Percentiles rank a stretch among this genome's conserved stretches.
Conservation (phyloP, 176 grass and related monocot species). For the Carex littledalei region DNA sequence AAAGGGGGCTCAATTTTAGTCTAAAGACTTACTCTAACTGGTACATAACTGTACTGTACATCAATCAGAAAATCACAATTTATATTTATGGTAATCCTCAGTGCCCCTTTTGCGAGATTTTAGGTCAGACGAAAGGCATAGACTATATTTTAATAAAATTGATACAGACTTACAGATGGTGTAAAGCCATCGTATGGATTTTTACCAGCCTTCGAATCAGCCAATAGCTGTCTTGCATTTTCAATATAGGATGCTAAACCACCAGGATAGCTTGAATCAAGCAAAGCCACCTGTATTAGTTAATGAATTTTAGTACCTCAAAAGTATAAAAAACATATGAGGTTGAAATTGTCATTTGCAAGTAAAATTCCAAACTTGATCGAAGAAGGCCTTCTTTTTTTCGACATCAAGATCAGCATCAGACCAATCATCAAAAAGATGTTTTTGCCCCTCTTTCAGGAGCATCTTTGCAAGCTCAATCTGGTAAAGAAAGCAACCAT, state of each 20-base stretch:
- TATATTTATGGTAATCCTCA: neutral
- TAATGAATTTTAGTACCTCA: neutral
- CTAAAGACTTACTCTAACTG: neutral
- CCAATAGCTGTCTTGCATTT: slow-evolving; percentile 81
- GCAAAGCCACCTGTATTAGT: slow-evolving; percentile 39
- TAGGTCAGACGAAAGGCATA: neutral
- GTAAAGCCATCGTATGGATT: slow-evolving; percentile 89
- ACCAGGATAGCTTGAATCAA: slow-evolving; percentile 90
- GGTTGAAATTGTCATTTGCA: neutral
- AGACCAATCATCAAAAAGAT: slow-evolving; percentile 79
- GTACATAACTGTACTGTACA: neutral
- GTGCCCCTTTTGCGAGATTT: neutral
- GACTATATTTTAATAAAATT: neutral
- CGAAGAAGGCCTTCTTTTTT: slow-evolving; percentile 70
- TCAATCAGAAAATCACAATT: neutral
- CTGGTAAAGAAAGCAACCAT: slow-evolving; percentile 25
- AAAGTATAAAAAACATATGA: neutral
- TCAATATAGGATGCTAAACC: slow-evolving; percentile 66
- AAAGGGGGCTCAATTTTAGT: neutral
- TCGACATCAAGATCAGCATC: slow-evolving; percentile 53
- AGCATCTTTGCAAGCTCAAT: slow-evolving; percentile 61
- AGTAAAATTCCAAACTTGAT: slow-evolving; percentile 46
- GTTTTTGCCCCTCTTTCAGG: slow-evolving; percentile 52
- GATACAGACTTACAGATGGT: slow-evolving; percentile 62
- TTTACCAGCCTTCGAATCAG: slow-evolving; percentile 82